These are phyloP conservation scores for Annona cherimola DNA, from an alignment of 164 flowering plant genomes.

Conservation along the genomic window DNA sequence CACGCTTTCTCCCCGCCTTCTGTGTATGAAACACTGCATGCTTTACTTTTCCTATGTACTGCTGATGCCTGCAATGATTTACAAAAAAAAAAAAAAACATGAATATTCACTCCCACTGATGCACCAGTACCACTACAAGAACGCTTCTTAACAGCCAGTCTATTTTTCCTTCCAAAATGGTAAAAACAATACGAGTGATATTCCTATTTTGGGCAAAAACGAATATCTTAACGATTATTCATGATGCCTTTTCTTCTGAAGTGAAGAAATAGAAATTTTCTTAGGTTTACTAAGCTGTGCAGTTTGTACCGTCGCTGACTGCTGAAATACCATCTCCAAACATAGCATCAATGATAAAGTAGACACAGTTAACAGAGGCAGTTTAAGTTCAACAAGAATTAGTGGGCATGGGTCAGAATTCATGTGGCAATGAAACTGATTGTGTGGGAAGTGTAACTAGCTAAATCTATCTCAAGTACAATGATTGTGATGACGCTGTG, in stretches of 20 bases:
- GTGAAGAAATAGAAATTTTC: background rate
- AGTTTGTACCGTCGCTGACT: background rate
- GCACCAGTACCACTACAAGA: background rate
- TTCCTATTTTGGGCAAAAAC: too few species aligned
- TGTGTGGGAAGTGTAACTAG: background rate
- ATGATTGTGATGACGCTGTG: background rate
- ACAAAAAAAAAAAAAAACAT: background rate
- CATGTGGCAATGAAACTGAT: background rate
- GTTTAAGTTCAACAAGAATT: background rate
- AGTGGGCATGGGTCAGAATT: background rate
- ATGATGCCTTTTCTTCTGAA: too few species aligned
- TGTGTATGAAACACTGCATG: constrained; percentile 91
- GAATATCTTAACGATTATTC: too few species aligned
- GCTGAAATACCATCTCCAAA: background rate
- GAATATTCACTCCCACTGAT: background rate
- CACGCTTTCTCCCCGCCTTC: constrained; percentile 87
- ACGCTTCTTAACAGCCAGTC: background rate
- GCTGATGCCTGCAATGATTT: constrained; percentile 60
- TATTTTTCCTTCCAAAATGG: background rate
- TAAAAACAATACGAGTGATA: too few species aligned
- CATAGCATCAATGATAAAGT: too few species aligned
- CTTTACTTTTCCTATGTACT: constrained; percentile 89
- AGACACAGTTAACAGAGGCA: background rate
- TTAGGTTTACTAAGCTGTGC: background rate
- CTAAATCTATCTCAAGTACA: background rate